Evolutionary conservation across 2,329 filamentous ascomycete genomes (phyloP).

Genomic region (Nigrospora osmanthi): DNA sequence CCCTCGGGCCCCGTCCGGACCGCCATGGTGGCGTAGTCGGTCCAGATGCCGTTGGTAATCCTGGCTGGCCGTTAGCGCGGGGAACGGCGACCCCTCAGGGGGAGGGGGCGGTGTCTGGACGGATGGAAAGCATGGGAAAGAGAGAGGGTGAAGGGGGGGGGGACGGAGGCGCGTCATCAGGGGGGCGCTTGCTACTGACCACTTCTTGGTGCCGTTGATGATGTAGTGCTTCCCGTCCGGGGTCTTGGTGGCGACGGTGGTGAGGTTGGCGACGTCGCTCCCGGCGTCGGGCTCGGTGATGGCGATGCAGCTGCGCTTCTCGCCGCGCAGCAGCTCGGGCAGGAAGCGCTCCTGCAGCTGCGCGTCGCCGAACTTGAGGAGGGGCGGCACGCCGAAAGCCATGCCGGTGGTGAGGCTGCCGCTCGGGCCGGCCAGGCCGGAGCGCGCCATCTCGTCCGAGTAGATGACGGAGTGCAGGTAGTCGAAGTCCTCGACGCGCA

Average conservation of each 20-base stretch:
- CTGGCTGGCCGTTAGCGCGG: conserved; percentile 14
- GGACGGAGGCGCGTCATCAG: too few species aligned
- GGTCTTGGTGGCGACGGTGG: conserved; percentile 56
- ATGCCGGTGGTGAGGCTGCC: conserved; percentile 64
- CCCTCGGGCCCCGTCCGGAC: conserved; percentile 58
- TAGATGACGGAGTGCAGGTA: conserved; percentile 65
- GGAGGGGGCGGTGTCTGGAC: too few species aligned
- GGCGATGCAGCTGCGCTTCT: conserved; percentile 64
- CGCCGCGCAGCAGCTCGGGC: conserved; percentile 58
- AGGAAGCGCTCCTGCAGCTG: conserved; percentile 58
- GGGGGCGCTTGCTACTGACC: conserved; percentile 27
- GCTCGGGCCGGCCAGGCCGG: conserved; percentile 55
- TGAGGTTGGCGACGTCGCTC: conserved; percentile 66
- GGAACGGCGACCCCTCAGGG: too few species aligned
- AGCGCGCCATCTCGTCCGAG: conserved; percentile 60
- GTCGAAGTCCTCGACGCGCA: conserved; percentile 68
- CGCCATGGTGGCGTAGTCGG: conserved; percentile 61
- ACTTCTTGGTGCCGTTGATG: conserved; percentile 72
- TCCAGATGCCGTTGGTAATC: conserved; percentile 68
- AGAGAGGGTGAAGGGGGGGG: too few species aligned
- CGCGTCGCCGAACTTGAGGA: conserved; percentile 59
- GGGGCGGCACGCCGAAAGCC: conserved; percentile 63
- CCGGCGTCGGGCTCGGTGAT: conserved; percentile 73
- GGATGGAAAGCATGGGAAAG: too few species aligned
- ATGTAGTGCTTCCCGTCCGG: conserved; percentile 60